A percentile compares a stretch with the other conserved stretches of the same genome.
These are phyloP conservation scores for Trypanosoma cruzi DNA, from an alignment of 208 protist species.

Conservation along the genomic window DNA sequence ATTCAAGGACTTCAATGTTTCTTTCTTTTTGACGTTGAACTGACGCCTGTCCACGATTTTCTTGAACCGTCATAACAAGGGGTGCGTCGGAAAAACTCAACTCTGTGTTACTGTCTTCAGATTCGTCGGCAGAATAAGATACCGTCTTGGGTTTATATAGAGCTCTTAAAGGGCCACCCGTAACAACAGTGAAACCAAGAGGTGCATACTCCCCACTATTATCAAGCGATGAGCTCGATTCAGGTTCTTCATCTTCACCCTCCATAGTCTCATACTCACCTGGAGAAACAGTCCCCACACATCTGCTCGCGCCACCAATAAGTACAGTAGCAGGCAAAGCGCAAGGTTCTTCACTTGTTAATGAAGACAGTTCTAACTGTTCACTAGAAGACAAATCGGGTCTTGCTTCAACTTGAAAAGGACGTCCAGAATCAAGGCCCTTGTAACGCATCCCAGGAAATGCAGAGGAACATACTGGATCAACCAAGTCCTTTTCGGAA, in stretches of 20 bases:
- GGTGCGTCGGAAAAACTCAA: conserved; percentile 24
- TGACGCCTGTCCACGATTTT: background rate
- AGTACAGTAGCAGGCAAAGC: conserved; percentile 13
- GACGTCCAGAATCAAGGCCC: background rate
- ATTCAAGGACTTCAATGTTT: conserved; percentile 11
- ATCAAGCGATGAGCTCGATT: conserved; percentile 34
- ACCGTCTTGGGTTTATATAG: background rate
- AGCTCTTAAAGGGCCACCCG: conserved; percentile 24
- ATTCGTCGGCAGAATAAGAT: conserved; percentile 5
- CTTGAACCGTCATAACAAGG: conserved; percentile 14
- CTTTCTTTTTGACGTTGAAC: background rate
- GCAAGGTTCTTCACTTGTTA: background rate
- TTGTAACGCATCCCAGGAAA: background rate
- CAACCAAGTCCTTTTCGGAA: background rate
- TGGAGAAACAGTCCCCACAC: conserved; percentile 6
- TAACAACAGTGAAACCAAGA: conserved; percentile 51
- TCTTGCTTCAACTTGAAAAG: background rate
- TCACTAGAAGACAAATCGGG: background rate
- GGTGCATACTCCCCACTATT: conserved; percentile 64
- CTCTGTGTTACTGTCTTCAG: conserved; percentile 7
- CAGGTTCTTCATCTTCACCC: conserved; percentile 30
- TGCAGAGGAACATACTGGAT: background rate
- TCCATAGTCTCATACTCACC: conserved; percentile 28
- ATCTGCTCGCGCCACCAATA: conserved; percentile 4
- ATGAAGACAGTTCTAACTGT: background rate